These are phyloP conservation scores for Cordyceps sp. DNA, from an alignment of 2,329 filamentous ascomycete species.

Conservation along the genomic window DNA sequence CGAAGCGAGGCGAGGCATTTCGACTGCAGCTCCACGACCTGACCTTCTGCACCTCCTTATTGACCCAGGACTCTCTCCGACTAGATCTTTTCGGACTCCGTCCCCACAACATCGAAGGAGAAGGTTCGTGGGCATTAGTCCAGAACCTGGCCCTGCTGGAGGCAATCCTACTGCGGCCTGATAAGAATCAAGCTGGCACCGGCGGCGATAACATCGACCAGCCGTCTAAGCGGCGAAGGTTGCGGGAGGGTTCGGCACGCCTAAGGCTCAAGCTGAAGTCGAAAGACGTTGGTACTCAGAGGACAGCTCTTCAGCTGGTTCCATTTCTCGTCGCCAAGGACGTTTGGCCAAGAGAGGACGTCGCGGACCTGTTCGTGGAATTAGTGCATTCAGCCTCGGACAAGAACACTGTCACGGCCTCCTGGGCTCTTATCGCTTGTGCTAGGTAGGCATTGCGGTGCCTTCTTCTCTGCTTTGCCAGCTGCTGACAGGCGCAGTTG, in stretches of 20 bases:
- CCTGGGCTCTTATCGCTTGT: slow-evolving; percentile 76
- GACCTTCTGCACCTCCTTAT: slow-evolving; percentile 31
- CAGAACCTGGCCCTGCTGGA: slow-evolving; percentile 44
- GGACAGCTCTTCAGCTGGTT: slow-evolving; percentile 38
- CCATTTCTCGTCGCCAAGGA: slow-evolving; percentile 36
- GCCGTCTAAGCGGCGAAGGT: slow-evolving; percentile 34
- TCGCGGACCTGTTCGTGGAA: slow-evolving; percentile 37
- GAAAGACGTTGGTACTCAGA: slow-evolving; percentile 23
- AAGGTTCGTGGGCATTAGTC: slow-evolving; percentile 43
- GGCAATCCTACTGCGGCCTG: slow-evolving; percentile 20
- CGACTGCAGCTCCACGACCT: slow-evolving; percentile 68
- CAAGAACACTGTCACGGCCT: slow-evolving; percentile 48
- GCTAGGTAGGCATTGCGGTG: slow-evolving; percentile 43
- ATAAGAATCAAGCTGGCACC: slow-evolving; percentile 7
- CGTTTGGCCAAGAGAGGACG: slow-evolving; percentile 30
- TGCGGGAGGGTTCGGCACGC: slow-evolving; percentile 24
- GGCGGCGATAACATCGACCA: slow-evolving; percentile 20
- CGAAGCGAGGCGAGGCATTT: slow-evolving; percentile 50
- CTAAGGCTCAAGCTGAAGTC: slow-evolving; percentile 31
- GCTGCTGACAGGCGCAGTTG: slow-evolving; percentile 15
- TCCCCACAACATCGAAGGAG: slow-evolving; percentile 33
- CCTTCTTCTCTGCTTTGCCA: not conserved
- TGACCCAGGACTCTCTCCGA: slow-evolving; percentile 26
- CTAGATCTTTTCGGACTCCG: slow-evolving; percentile 35
- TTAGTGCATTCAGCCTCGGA: slow-evolving; percentile 46